Evolutionary conservation across 768 basidiomycete genomes (phyloP), one percentile per base, ranked within the genome.

Genomic region (Psilocybe tampanensis): DNA sequence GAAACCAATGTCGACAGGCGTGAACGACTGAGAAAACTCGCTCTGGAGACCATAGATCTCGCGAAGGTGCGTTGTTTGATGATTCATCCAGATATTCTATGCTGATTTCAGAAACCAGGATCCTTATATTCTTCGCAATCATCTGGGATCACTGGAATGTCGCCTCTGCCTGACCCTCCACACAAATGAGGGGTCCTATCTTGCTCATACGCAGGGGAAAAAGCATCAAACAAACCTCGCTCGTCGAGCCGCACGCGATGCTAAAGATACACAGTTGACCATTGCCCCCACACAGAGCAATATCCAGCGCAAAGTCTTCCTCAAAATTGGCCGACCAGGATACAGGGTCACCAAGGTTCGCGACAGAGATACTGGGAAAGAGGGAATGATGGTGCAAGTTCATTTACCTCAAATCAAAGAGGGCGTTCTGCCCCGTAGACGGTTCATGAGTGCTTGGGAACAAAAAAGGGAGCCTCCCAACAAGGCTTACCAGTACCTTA

Each of bases 191-290:
- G 97, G 97, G 18, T 97, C 95, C 13, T 98, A 98, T 71, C 89
- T 99, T 47, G 97, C 97, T 0, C 97, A 99, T 66, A 99, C 97
- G 0, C 97, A 98, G 77, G 97, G 97, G 19, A 99, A 98, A 79
- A 99, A 98, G 70, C 97, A 98, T 70, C 97, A 98, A 71, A 98
- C 95, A 3, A 98, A 98, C 70, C 86, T 99, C 50, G 97, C 97
- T 13, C 86, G 97, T 39, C 89, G 97, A 63, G 97, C 97, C 0
- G 96, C 96, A n/a, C 86, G 89, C 61, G 97, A 98, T 80, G 91
- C 93, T 45, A 97, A 98, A 69, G 97, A 98, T 68, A 86, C 90
- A 0, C 88, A 92, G 68, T 74, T 96, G 62, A 94, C 92, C 83
- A 88, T 96, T 60, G 89, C 92, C 7, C 92, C 92, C 8, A 74